Conservation (phyloP, 768 basidiomycete species). For the Boletus bicolor region DNA sequence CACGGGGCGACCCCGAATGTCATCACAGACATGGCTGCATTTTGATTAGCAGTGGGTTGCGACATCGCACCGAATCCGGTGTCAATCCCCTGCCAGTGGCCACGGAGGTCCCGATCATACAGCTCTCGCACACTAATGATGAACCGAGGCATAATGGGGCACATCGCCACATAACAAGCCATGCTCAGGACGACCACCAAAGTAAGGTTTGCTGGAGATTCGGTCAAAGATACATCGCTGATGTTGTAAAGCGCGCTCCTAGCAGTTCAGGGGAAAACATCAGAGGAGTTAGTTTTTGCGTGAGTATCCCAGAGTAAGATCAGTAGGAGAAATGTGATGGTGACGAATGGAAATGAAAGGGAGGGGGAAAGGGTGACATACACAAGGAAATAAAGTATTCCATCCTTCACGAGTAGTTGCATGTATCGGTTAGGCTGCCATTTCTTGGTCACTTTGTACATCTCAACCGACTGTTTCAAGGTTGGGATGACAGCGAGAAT, state of each 20-base stretch:
- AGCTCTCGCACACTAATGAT: neutral
- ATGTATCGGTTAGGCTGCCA: conserved; percentile 14
- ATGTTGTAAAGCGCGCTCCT: neutral
- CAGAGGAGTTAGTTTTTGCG: neutral
- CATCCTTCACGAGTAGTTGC: conserved; percentile 2
- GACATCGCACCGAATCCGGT: too few relatives aligned
- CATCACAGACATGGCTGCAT: neutral
- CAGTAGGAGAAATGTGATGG: neutral
- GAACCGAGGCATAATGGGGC: neutral
- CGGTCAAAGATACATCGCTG: neutral
- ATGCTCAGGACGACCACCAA: neutral
- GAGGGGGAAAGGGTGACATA: neutral
- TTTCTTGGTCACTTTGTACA: conserved; percentile 6
- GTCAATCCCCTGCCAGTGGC: too few relatives aligned
- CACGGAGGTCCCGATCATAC: too few relatives aligned
- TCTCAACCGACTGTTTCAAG: neutral
- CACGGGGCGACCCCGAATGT: neutral
- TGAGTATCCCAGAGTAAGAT: neutral
- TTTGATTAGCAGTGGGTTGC: too few relatives aligned
- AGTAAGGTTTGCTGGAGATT: neutral
- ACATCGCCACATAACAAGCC: neutral
- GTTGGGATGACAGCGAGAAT: neutral
- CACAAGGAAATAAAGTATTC: conserved; percentile 8
- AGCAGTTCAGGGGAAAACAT: neutral
- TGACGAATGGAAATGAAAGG: neutral